A percentile compares a stretch with the other conserved stretches of the same genome.
Evolutionary conservation across 768 basidiomycete species (phyloP).

Genomic region (Pisolithus tinctorius): DNA sequence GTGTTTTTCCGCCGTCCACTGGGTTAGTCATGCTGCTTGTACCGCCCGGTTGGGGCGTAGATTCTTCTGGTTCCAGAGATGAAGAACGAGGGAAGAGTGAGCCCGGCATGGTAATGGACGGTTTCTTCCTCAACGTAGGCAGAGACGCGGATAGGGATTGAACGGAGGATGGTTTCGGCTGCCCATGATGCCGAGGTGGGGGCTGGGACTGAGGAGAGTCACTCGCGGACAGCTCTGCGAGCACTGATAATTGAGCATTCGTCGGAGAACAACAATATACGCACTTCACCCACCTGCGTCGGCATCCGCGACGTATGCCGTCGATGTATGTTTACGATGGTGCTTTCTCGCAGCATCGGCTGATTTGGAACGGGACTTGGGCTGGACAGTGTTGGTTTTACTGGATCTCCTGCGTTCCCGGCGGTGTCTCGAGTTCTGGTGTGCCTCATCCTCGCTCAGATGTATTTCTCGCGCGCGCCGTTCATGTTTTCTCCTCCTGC

Average conservation of each 20-base stretch:
- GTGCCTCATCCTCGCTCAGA: constrained; percentile 10
- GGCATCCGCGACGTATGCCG: constrained; percentile 7
- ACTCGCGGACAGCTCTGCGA: constrained; percentile 16
- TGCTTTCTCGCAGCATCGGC: constrained; percentile 5
- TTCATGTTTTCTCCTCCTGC: constrained; percentile 3
- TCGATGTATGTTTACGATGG: background rate
- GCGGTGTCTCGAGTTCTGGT: constrained; percentile 3
- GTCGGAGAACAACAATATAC: background rate
- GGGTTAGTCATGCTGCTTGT: background rate
- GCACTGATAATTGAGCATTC: constrained; percentile 3
- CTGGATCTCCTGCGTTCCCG: constrained; percentile 6
- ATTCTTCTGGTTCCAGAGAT: constrained; percentile 44
- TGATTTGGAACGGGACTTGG: constrained; percentile 18
- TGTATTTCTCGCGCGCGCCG: constrained; percentile 7
- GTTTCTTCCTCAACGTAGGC: constrained; percentile 25
- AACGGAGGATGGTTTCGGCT: constrained; percentile 1
- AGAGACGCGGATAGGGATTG: constrained; percentile 24
- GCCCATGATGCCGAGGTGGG: constrained; percentile 5
- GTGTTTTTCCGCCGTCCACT: background rate
- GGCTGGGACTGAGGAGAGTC: constrained; percentile 17
- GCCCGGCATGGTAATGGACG: constrained; percentile 68
- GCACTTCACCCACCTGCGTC: constrained; percentile 16
- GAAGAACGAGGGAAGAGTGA: constrained; percentile 69
- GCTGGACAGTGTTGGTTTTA: constrained; percentile 6
- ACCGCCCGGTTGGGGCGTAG: background rate